Conservation (phyloP, 176 grass and related monocot species). For the Sorghum bicolor region DNA sequence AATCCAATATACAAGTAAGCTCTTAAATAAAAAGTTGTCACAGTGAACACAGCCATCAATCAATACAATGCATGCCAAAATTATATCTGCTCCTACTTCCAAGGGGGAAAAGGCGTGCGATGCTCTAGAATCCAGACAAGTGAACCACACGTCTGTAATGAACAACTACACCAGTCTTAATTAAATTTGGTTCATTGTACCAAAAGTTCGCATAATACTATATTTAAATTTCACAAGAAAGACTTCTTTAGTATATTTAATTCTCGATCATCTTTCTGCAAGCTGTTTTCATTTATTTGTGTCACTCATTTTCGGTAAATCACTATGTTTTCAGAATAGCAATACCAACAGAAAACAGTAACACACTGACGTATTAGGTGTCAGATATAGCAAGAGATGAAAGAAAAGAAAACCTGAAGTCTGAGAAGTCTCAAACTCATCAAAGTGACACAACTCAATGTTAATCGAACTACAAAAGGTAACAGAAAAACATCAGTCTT, state of each 20-base stretch:
- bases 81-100: background rate
- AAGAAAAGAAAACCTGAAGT: conserved; percentile 60
- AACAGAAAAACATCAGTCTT: conserved; percentile 14
- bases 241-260: background rate
- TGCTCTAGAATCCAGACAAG: conserved; percentile 6
- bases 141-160: background rate
- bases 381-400: conserved; percentile 11
- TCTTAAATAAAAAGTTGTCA: background rate
- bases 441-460: conserved; percentile 62
- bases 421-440: conserved; percentile 65
- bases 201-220: background rate
- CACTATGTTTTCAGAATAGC: background rate
- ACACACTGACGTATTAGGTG: background rate
- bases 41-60: background rate
- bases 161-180: background rate
- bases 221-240: conserved; percentile 1
- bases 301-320: background rate
- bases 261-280: background rate
- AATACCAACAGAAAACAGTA: background rate
- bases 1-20: background rate
- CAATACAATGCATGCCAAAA: conserved; percentile 1
- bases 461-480: conserved; percentile 59
- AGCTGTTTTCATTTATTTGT: background rate
- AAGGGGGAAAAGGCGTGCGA: background rate
- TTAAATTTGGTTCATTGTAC: background rate